A percentile compares a stretch with the other conserved stretches of the same genome.
Conservation (phyloP, 345 rosid species). For the Limnanthes douglasii region DNA sequence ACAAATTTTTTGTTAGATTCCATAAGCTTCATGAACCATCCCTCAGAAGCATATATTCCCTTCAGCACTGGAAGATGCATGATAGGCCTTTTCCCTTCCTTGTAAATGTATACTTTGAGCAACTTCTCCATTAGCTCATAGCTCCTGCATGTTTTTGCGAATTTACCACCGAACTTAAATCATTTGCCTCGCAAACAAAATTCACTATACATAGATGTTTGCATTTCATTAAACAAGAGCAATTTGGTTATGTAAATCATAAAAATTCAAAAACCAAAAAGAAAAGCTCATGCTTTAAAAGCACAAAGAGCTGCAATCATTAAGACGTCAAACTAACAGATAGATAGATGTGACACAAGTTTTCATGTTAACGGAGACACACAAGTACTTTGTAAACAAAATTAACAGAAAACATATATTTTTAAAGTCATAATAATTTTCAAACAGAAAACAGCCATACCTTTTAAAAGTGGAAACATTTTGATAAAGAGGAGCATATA, state of each 20-base stretch:
- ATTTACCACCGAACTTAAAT: too few species aligned
- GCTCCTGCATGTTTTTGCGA: constrained; percentile 72
- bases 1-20: constrained; percentile 45
- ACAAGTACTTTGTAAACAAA: too few species aligned
- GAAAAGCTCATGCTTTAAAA: background rate
- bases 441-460: constrained; percentile 21
- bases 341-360: too few species aligned
- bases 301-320: too few species aligned
- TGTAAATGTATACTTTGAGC: constrained; percentile 69
- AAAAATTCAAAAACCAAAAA: background rate
- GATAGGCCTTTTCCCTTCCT: constrained; percentile 71
- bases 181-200: too few species aligned
- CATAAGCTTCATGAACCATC: constrained; percentile 90
- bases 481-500: constrained; percentile 63
- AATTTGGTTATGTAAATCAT: too few species aligned
- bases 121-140: constrained; percentile 80
- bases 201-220: too few species aligned
- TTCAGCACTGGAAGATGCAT: constrained; percentile 47
- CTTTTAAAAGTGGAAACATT: constrained; percentile 73
- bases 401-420: too few species aligned
- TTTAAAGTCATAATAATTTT: too few species aligned
- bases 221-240: too few species aligned
- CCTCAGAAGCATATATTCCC: constrained; percentile 95
- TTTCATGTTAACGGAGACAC: too few species aligned
- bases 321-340: too few species aligned